Evolutionary conservation across 2,329 filamentous ascomycete species (phyloP), one percentile per base, ranked within the genome.

Genomic region (Malbranchea zuffiana): DNA sequence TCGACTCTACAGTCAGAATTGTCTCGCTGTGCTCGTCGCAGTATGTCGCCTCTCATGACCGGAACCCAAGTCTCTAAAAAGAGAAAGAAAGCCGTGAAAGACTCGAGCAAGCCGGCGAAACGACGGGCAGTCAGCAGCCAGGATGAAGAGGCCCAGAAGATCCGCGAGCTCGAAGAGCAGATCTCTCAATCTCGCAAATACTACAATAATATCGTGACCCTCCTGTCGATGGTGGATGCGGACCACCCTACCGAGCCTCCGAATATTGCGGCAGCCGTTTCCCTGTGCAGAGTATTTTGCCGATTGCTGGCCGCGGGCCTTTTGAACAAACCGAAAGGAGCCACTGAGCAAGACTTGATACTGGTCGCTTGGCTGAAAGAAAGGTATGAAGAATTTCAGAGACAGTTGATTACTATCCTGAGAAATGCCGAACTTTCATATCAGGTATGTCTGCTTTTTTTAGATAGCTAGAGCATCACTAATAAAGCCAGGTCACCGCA

Each of bases 161-260:
- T 94, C 41, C 62, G 88, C 27, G 63, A 75, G 37, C 71, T 95
- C 37, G 87, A 95, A 63, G 69, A 75, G 45, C 79, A 82, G 40
- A 86, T 96, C 38, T 63, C 86, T 44, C 79, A 90, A 58, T 93
- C 86, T 33, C 82, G 78, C 53, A 84, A 86, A 59, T 75, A 94
- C 61, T 93, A 92, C 69, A 93, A 94, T 67, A 85, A 93, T 54
- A 88, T 96, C 51, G 71, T 75, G 5, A 74, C 71, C 7, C 63
- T 96, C 24, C 66, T 93, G 30, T 69, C 70, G 27, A 71, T 76
- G 50, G 61, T 75, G 24, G 18, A 38, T 25, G 65, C 63, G 23
- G 63, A 65, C 18, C 59, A 69, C 2, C 56, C 65, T 13, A 65
- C 71, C 12, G 58, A 66, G 2, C 72, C 79, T 28, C 66, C 74